These are phyloP conservation scores for Myotisia sp. DNA, from an alignment of 2,329 filamentous ascomycete genomes.

Conservation along the genomic window DNA sequence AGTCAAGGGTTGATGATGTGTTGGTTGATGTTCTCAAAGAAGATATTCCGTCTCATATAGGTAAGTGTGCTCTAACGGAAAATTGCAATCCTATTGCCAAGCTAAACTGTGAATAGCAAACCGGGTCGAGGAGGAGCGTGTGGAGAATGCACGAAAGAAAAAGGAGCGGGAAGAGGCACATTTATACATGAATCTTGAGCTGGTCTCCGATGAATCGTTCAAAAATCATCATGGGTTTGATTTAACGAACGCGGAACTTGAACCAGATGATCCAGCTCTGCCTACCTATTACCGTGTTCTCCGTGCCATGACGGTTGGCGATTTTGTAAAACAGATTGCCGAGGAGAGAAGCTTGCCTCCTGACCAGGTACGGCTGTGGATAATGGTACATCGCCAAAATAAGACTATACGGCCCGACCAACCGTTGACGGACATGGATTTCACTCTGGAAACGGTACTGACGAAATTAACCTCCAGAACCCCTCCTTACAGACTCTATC, in stretches of 20 bases:
- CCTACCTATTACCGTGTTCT: conserved; percentile 61
- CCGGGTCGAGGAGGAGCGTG: conserved; percentile 69
- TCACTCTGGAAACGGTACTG: conserved; percentile 63
- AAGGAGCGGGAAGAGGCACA: conserved; percentile 92
- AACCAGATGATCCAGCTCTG: conserved; percentile 49
- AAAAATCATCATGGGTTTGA: conserved; percentile 71
- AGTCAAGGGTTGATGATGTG: conserved; percentile 69
- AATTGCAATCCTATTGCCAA: too few species aligned
- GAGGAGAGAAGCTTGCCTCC: conserved; percentile 54
- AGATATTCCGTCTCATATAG: conserved; percentile 69
- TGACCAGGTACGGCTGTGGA: conserved; percentile 68
- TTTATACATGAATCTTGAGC: conserved; percentile 71
- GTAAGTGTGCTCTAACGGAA: too few species aligned
- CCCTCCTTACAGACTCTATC: conserved; percentile 61
- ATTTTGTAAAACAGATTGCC: conserved; percentile 59
- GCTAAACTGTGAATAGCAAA: conserved; percentile 47
- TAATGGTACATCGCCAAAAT: conserved; percentile 97
- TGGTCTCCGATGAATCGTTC: conserved; percentile 73
- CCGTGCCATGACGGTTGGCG: conserved; percentile 58
- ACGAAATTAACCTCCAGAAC: conserved; percentile 55
- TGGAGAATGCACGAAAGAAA: conserved; percentile 56
- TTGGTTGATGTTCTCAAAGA: conserved; percentile 60
- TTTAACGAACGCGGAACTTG: conserved; percentile 53
- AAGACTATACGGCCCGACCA: conserved; percentile 88
- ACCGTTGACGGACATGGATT: conserved; percentile 61